phyloP scores from a whole-genome alignment of 2,329 filamentous ascomycete species.

The Cryphonectria japonica region DNA sequence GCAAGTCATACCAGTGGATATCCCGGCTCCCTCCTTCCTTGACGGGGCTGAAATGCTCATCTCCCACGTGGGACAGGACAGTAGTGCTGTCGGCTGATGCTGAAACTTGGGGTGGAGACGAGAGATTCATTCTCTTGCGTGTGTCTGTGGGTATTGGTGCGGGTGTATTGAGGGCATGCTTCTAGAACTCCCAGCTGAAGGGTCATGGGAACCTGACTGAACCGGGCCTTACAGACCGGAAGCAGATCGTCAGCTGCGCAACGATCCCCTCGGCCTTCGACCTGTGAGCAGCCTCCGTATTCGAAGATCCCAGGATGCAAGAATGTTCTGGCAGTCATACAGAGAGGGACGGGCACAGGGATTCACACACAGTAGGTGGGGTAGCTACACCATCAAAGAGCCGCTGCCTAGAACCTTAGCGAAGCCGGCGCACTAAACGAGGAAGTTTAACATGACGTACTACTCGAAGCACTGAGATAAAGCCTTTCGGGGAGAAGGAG shows the following conservation, averaged over 20 bases:
- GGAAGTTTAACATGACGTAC: background rate
- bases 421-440: background rate
- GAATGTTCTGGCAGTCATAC: background rate
- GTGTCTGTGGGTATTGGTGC: background rate
- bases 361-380: background rate
- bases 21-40: background rate
- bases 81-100: conserved; percentile 18
- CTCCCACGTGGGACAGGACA: conserved; percentile 3
- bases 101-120: conserved; percentile 1
- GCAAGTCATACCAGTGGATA: background rate
- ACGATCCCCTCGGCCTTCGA: background rate
- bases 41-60: conserved; percentile 4
- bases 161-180: background rate
- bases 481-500: background rate
- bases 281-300: too few relatives aligned
- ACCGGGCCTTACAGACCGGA: background rate
- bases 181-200: background rate
- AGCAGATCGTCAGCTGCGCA: background rate
- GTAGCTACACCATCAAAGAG: background rate
- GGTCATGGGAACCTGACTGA: background rate
- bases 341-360: background rate
- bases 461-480: background rate
- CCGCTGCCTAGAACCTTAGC: background rate
- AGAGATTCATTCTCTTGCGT: background rate
- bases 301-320: background rate